phyloP scores from a whole-genome alignment of 176 grass and related monocot species.

The Miscanthus lutarioriparius region DNA sequence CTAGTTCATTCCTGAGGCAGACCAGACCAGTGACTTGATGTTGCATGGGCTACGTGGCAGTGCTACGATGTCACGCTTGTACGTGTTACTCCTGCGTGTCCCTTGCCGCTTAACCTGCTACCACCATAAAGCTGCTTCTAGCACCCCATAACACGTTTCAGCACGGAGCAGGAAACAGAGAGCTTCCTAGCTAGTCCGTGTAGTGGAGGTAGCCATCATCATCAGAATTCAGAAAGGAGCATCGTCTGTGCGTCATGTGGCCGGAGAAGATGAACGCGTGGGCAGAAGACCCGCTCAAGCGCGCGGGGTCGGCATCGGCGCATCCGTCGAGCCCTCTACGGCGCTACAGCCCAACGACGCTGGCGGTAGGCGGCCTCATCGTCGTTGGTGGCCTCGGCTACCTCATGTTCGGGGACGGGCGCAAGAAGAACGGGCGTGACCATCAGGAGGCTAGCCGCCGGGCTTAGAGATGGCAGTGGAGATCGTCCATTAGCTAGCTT shows the following conservation, averaged over 20 bases:
- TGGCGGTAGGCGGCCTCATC: conserved; percentile 47
- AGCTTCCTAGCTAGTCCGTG: background rate
- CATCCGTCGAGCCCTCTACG: conserved; percentile 29
- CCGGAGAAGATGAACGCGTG: conserved; percentile 46
- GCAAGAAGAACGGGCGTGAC: conserved; percentile 36
- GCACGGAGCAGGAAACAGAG: background rate
- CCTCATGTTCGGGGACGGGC: conserved; percentile 49
- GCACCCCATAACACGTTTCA: background rate
- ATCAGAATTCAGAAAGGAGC: background rate
- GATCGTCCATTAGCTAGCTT: conserved; percentile 4
- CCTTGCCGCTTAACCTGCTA: conserved; percentile 29
- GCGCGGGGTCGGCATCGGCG: background rate
- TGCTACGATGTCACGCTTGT: background rate
- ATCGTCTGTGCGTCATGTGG: conserved; percentile 15
- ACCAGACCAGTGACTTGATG: background rate
- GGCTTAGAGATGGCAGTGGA: background rate
- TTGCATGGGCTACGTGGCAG: background rate
- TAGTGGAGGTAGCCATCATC: background rate
- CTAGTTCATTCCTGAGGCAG: background rate
- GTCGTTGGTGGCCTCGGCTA: conserved; percentile 48
- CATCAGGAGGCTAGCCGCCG: background rate
- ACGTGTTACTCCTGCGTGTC: background rate
- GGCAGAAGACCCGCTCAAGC: conserved; percentile 47
- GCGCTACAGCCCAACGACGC: conserved; percentile 53
- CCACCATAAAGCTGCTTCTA: conserved; percentile 24